A percentile compares a stretch with the other conserved stretches of the same genome.
Evolutionary conservation across 176 grass and related monocot species (phyloP).

Genomic region (Miscanthus lutarioriparius): DNA sequence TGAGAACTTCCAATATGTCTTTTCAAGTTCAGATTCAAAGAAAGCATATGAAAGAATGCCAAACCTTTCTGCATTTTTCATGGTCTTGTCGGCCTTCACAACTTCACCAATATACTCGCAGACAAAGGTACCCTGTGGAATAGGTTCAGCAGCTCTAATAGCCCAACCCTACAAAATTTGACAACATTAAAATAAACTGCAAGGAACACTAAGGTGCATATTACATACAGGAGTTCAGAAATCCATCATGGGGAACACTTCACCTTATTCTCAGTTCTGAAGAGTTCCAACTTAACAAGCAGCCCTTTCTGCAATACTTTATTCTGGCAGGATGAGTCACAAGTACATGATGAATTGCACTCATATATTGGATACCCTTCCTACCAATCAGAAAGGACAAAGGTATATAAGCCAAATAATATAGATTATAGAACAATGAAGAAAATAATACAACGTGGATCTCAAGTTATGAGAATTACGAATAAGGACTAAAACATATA

Average conservation of each 20-base stretch:
- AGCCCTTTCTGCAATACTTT: constrained; percentile 92
- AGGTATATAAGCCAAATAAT: constrained; percentile 13
- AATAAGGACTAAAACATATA: background rate
- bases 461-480: background rate
- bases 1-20: background rate
- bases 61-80: constrained; percentile 62
- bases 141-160: constrained; percentile 79
- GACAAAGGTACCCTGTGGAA: constrained; percentile 85
- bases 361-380: constrained; percentile 85
- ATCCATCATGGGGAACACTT: constrained; percentile 14
- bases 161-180: constrained; percentile 84
- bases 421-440: background rate
- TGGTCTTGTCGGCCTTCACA: constrained; percentile 53
- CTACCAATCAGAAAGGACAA: constrained; percentile 44
- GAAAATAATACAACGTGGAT: background rate
- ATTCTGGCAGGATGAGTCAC: constrained; percentile 74
- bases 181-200: constrained; percentile 33
- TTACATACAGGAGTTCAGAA: background rate
- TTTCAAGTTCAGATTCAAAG: background rate
- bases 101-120: constrained; percentile 93
- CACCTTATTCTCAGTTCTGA: constrained; percentile 91
- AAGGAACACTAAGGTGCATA: background rate
- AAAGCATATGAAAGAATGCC: constrained; percentile 28
- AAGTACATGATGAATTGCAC: constrained; percentile 85
- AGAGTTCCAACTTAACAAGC: constrained; percentile 84